Evolutionary conservation across 257 asterid species (phyloP), one percentile per base, ranked within the genome.

Genomic region (Lantana camara): DNA sequence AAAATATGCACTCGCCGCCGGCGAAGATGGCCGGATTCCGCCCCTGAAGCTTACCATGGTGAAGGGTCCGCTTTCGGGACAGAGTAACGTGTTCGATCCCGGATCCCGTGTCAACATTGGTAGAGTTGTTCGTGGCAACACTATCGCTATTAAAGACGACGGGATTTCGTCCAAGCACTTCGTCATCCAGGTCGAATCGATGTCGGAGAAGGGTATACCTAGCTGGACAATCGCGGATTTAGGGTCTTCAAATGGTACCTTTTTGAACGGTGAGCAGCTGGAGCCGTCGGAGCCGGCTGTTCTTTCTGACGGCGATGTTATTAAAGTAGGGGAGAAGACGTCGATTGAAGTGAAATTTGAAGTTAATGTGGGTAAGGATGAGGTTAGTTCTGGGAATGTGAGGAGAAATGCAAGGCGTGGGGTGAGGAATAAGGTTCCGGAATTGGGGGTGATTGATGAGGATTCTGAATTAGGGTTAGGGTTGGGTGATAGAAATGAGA

Each of bases 131-230:
- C 85, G 91, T 2, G 96, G 97, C 64, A 89, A 92, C 79, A 74
- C 73, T 7, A 24, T 92, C 0, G 1, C 83, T 46, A 75, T 92
- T 80, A 89, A 82, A 75, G 97, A 92, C 62, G 54, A 69, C 22
- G 96, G 98, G 8, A 58, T 92, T 65, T 92, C 97, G 50, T 70
- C 98, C 38, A 87, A 87, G 60, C 98, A 92, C 73, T 63, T 83
- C 38, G 5, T 61, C 1, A 77, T 92, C 51, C 58, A 77, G 12
- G 73, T 66, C 52, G 71, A 67, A 7, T 15, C 72, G 32, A 47
- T 44, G 45, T 15, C 63, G 48, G 74, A 48, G 16, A 21, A 56
- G 34, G 67, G 41, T 6, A 34, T 14, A 54, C 48, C 57, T n/a
- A 35, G 15, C 22, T 93, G 98, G 97, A 34, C 74, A 57, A 3